Base-by-base conservation (phyloP, 169 alveolate genomes). In the Eimeria mitis region DNA sequence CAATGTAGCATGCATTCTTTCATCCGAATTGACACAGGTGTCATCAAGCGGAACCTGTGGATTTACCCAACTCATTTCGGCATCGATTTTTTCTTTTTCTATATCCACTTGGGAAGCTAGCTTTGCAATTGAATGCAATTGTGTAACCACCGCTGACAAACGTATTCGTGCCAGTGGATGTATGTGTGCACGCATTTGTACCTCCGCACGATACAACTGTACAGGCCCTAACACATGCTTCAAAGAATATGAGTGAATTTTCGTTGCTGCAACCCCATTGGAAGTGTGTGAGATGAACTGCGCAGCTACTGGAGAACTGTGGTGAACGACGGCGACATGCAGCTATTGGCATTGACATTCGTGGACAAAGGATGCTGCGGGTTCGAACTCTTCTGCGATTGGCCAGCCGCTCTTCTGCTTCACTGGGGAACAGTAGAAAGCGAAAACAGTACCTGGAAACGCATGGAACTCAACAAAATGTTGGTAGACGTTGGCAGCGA, bases 401-500 rank as follows among this genome's bases (percentile, higher is more conserved):
- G 92, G 92, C 92, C 92, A 37, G 92, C 92, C 0, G 92, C 92
- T 63, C 81, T 87, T 49, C 54, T 87, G 92, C 81, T 87, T 23
- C 92, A 87, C 31, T 87, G 92, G 92, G 92, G 92, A 28, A 87
- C 92, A 9, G 78, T 68, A 28, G 92, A 63, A 61, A 63, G 52
- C 42, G 59, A 49, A 42, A 28, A 21, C 11, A 61, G 81, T 49
- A 54, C 92, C 52, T 87, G 92, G 92, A 59, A 63, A 23, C 92
- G 92, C 81, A 87, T 87, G 92, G 92, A 87, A 34, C 81, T 87
- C 59, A 87, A 87, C 52, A 87, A 87, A 71, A 87, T 87, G 92
- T 47, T 87, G 52, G 52, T 87, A 68, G 83, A 87, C 71, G 92
- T 87, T 25, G 65, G 4, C n/a, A 42, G 65, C 63, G 44, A 63